phyloP scores from a whole-genome alignment of 2,329 filamentous ascomycete genomes.

The Fusarium siculi region DNA sequence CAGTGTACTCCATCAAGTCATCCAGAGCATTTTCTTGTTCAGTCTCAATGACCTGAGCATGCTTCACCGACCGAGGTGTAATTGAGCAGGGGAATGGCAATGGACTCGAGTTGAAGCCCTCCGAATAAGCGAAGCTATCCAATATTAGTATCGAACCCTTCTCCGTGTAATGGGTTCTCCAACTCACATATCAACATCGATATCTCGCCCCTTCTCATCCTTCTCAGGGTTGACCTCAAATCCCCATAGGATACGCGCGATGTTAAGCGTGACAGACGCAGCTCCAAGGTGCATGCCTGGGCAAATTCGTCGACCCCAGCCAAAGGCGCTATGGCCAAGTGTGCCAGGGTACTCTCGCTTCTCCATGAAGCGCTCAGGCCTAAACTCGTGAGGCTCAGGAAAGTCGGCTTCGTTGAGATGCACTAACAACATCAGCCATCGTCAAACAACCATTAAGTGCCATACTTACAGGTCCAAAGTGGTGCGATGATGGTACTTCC shows the following conservation, averaged over 20 bases:
- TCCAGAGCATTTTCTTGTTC: conserved; percentile 45
- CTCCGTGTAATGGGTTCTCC: too few species aligned
- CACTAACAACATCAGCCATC: conserved; percentile 35
- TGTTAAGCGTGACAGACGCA: conserved; percentile 58
- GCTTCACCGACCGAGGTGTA: conserved; percentile 47
- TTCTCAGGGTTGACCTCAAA: conserved; percentile 54
- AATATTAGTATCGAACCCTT: too few species aligned
- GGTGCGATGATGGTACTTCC: conserved; percentile 56
- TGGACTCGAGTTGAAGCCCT: conserved; percentile 56
- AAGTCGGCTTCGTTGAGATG: conserved; percentile 56
- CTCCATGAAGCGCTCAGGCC: conserved; percentile 50
- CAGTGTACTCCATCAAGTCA: conserved; percentile 44
- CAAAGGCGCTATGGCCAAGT: conserved; percentile 53
- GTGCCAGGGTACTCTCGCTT: conserved; percentile 50
- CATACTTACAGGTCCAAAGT: conserved; percentile 54
- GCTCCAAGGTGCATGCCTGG: conserved; percentile 62
- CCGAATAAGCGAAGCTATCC: conserved; percentile 53
- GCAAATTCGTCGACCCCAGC: conserved; percentile 55
- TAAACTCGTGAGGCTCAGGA: conserved; percentile 53
- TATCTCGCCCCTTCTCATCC: conserved; percentile 43
- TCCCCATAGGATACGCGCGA: conserved; percentile 64
- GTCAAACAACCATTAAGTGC: fast-evolving
- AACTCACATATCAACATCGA: conserved; percentile 54
- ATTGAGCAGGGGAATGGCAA: conserved; percentile 56
- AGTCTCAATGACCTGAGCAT: conserved; percentile 47